A percentile compares a stretch with the other conserved stretches of the same genome.
phyloP scores from a whole-genome alignment of 495 filamentous ascomycete species.

The Talaromyces wortmannii region DNA sequence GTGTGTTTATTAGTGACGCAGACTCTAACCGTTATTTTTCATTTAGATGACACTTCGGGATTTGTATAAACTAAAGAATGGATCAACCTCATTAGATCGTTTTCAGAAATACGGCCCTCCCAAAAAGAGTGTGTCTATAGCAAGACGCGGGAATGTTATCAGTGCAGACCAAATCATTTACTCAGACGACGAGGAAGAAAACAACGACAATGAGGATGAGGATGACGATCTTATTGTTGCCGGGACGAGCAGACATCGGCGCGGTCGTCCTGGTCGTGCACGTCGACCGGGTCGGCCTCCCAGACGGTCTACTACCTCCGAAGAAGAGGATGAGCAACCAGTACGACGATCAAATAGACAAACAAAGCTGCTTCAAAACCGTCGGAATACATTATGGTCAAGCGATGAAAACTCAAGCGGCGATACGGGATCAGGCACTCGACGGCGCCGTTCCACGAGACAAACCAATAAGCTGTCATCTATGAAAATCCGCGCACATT shows the following conservation, averaged over 20 bases:
- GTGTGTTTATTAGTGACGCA: no score
- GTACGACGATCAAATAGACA: constrained; percentile 1
- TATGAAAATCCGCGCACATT: constrained; percentile 6
- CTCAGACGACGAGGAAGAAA: constrained; percentile 1
- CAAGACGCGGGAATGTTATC: neutral
- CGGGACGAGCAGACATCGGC: neutral
- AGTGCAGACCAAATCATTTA: neutral
- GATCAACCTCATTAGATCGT: constrained; percentile 19
- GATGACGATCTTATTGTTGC: constrained; percentile 1
- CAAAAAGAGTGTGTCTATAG: neutral
- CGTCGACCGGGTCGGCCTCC: neutral
- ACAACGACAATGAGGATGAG: neutral
- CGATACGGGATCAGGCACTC: constrained; percentile 9
- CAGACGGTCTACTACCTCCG: neutral
- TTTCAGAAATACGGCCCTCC: constrained; percentile 10
- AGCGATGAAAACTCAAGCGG: constrained; percentile 12
- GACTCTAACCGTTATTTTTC: constrained; percentile 7
- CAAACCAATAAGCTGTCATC: neutral
- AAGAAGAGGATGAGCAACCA: neutral
- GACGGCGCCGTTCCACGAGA: constrained; percentile 30
- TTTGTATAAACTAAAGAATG: constrained; percentile 25
- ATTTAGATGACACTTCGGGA: constrained; percentile 18
- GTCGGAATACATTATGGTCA: neutral
- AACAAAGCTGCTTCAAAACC: neutral
- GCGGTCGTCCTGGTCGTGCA: neutral